Conservation (phyloP, 2,329 filamentous ascomycete species). For the Neurospora sp. region DNA sequence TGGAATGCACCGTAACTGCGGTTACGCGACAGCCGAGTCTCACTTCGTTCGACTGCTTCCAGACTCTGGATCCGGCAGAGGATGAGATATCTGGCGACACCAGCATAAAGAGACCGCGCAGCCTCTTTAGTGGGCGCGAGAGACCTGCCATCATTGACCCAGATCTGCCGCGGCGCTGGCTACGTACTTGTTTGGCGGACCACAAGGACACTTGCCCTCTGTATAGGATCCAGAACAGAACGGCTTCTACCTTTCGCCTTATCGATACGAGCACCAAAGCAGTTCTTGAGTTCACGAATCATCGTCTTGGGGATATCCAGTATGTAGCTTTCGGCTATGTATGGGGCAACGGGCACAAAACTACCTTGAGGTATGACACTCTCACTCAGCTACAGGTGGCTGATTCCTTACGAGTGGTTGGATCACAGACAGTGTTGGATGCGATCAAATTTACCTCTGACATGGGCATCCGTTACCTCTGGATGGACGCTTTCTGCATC, state of each 20-base stretch:
- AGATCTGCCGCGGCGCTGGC: neutral
- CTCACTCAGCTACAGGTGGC: neutral
- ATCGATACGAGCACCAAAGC: neutral
- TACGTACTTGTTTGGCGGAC: neutral
- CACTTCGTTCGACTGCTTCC: neutral
- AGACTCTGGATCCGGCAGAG: neutral
- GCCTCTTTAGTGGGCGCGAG: neutral
- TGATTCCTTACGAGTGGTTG: neutral
- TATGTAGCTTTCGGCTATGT: neutral
- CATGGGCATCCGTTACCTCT: neutral
- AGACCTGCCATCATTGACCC: neutral
- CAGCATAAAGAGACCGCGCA: neutral
- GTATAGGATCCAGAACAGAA: neutral
- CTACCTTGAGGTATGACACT: neutral
- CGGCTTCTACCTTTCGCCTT: neutral
- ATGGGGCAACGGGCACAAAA: neutral
- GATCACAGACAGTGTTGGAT: neutral
- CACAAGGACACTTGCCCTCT: neutral
- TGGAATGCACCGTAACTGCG: neutral
- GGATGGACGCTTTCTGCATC: neutral
- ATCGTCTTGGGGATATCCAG: neutral
- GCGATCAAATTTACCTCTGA: neutral
- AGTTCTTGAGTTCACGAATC: neutral
- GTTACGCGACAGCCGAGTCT: neutral
- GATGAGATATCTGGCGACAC: neutral